These are phyloP conservation scores for Buddleja alternifolia DNA, from an alignment of 257 asterid species.

Conservation along the genomic window DNA sequence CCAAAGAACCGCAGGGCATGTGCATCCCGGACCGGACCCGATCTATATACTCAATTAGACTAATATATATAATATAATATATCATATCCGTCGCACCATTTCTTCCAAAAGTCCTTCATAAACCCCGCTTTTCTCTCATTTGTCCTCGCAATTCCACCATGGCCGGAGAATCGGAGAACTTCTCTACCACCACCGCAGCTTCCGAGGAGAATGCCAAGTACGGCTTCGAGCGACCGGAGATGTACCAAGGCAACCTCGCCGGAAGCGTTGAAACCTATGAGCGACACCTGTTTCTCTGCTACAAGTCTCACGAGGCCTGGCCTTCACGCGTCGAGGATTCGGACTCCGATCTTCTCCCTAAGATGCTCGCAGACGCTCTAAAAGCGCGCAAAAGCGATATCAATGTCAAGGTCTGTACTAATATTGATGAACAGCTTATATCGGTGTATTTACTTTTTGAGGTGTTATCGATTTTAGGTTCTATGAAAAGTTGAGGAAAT, in stretches of 20 bases:
- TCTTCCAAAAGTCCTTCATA: slow-evolving; percentile 21
- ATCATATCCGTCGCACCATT: too few relatives aligned
- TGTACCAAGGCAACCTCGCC: slow-evolving; percentile 63
- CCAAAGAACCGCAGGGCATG: slow-evolving; percentile 12
- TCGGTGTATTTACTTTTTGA: neutral
- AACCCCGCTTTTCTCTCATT: slow-evolving; percentile 13
- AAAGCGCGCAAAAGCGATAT: slow-evolving; percentile 72
- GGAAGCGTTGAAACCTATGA: slow-evolving; percentile 71
- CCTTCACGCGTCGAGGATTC: slow-evolving; percentile 84
- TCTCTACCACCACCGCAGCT: slow-evolving; percentile 36
- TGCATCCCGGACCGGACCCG: slow-evolving; percentile 29
- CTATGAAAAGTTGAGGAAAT: neutral
- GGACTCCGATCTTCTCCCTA: slow-evolving; percentile 85
- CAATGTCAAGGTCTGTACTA: slow-evolving; percentile 54
- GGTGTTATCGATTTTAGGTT: neutral
- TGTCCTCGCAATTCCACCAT: slow-evolving; percentile 42
- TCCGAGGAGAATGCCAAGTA: slow-evolving; percentile 49
- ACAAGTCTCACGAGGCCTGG: slow-evolving; percentile 85
- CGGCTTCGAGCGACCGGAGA: slow-evolving; percentile 86
- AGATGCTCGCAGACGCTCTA: slow-evolving; percentile 60
- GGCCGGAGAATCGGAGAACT: slow-evolving; percentile 67
- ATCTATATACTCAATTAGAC: slow-evolving; percentile 39
- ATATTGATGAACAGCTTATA: neutral
- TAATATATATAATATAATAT: neutral
- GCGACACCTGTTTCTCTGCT: slow-evolving; percentile 90